These are phyloP conservation scores for Exsudoporus frostii DNA, from an alignment of 768 basidiomycete species.

Conservation along the genomic window DNA sequence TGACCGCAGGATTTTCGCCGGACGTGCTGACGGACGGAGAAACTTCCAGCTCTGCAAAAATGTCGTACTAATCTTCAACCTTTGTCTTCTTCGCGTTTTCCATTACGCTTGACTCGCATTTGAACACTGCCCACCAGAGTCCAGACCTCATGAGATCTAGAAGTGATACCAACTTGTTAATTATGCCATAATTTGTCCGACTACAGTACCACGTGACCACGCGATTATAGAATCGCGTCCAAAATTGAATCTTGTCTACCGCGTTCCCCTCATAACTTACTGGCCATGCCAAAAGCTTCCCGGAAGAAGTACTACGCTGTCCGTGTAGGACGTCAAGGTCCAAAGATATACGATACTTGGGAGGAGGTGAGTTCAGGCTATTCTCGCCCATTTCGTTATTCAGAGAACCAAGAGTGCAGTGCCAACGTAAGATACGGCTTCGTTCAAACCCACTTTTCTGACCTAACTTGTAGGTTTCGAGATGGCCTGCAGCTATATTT, in stretches of 20 bases:
- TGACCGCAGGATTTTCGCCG: no score
- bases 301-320: conserved; percentile 61
- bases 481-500: conserved; percentile 50
- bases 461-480: conserved; percentile 40
- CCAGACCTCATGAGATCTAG: no score
- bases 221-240: not conserved
- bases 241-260: not conserved
- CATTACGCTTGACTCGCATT: no score
- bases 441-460: not conserved
- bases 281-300: conserved; percentile 28
- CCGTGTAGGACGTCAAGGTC: conserved; percentile 51
- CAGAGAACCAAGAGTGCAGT: conserved; percentile 38
- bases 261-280: not conserved
- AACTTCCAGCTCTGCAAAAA: no score
- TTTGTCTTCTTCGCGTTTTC: no score
- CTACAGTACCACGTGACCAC: not conserved
- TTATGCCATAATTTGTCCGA: no score
- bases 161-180: no score
- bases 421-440: conserved; percentile 34
- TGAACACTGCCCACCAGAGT: no score
- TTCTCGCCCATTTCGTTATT: not conserved
- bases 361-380: conserved; percentile 44
- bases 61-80: no score
- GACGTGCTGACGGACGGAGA: no score
- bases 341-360: conserved; percentile 58